These are phyloP conservation scores for Lyophyllum semitale DNA, from an alignment of 768 basidiomycete genomes.

Conservation along the genomic window DNA sequence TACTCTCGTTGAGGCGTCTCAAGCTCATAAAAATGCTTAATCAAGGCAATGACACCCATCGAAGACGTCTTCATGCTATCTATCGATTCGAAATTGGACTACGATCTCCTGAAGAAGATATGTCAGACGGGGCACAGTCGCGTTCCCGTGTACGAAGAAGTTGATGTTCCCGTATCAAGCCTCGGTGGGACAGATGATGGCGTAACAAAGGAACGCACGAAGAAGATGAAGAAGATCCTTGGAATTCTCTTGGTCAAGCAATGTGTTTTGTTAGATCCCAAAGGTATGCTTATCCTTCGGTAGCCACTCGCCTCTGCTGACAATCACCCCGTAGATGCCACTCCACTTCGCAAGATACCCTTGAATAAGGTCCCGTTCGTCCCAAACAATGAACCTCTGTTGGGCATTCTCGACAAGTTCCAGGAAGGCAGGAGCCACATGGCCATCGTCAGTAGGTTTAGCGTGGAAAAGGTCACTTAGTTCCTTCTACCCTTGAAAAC, in stretches of 20 bases:
- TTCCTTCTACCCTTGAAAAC: neutral
- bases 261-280: constrained; percentile 85
- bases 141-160: constrained; percentile 80
- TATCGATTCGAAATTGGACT: constrained; percentile 82
- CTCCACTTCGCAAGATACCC: constrained; percentile 80
- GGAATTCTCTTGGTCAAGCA: constrained; percentile 90
- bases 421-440: constrained; percentile 92
- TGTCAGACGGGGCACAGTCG: constrained; percentile 82
- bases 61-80: constrained; percentile 84
- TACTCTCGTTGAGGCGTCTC: neutral
- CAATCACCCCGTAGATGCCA: constrained; percentile 54
- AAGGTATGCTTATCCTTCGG: constrained; percentile 43
- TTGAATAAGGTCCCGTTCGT: constrained; percentile 87
- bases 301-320: neutral
- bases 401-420: constrained; percentile 85
- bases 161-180: constrained; percentile 57
- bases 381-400: constrained; percentile 81
- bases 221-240: constrained; percentile 77
- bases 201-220: constrained; percentile 29
- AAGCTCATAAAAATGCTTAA: neutral
- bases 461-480: constrained; percentile 55
- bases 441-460: constrained; percentile 84
- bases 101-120: constrained; percentile 73
- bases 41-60: constrained; percentile 81
- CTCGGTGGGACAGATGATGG: constrained; percentile 14